phyloP scores from a whole-genome alignment of 129 eudicot genomes.

The Logfia minima region DNA sequence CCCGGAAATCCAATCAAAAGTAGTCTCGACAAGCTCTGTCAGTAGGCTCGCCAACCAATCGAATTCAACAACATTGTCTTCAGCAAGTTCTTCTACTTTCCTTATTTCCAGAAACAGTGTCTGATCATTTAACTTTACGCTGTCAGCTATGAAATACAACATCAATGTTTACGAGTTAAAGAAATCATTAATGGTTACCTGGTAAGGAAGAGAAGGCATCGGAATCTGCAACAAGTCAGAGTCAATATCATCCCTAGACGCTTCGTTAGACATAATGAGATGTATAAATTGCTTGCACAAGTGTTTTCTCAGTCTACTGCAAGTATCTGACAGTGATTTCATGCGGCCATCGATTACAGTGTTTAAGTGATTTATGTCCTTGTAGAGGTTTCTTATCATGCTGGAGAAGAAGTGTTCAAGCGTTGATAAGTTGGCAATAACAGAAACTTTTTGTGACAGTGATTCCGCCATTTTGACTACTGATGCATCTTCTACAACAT shows the following conservation, averaged over 20 bases:
- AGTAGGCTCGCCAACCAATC: slow-evolving; percentile 52
- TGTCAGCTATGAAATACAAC: slow-evolving; percentile 22
- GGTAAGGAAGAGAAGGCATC: slow-evolving; percentile 60
- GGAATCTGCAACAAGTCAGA: slow-evolving; percentile 21
- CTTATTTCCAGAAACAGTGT: slow-evolving; percentile 56
- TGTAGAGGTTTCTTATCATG: slow-evolving; percentile 43
- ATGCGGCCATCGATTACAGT: slow-evolving; percentile 40
- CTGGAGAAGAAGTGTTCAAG: slow-evolving; percentile 42
- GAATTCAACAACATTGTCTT: slow-evolving; percentile 46
- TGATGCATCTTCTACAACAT: slow-evolving; percentile 33
- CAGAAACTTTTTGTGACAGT: slow-evolving; percentile 48
- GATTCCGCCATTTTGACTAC: slow-evolving; percentile 46
- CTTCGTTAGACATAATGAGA: slow-evolving; percentile 35
- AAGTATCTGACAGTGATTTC: slow-evolving; percentile 35
- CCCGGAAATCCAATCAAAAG: slow-evolving; percentile 46
- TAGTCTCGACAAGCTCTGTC: slow-evolving; percentile 45
- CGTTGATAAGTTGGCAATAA: slow-evolving; percentile 54
- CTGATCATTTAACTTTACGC: slow-evolving; percentile 40
- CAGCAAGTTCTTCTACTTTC: slow-evolving; percentile 63
- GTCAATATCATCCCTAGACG: slow-evolving; percentile 26
- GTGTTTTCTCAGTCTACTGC: slow-evolving; percentile 39
- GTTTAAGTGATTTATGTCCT: slow-evolving; percentile 40
- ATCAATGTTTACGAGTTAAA: background rate
- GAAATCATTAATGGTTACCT: slow-evolving; percentile 44
- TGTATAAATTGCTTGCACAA: slow-evolving; percentile 47